Percentiles rank a stretch among this genome's conserved stretches.
These are phyloP conservation scores for Tarenaya hassleriana DNA, from an alignment of 345 rosid genomes.

Conservation along the genomic window DNA sequence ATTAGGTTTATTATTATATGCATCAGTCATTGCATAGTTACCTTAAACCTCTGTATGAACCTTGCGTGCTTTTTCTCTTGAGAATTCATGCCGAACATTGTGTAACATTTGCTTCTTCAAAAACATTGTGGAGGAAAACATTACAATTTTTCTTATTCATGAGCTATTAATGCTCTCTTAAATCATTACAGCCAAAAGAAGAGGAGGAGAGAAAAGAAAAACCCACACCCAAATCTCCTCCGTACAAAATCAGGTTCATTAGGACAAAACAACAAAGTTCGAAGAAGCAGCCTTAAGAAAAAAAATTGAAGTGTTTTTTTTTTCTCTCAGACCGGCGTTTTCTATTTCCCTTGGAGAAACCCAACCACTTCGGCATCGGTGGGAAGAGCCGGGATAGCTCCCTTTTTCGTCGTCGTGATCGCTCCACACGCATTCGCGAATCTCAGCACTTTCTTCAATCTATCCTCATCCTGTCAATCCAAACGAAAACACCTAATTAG, in stretches of 20 bases:
- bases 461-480: conserved; percentile 47
- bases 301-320: conserved; percentile 1
- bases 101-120: too few species aligned
- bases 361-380: conserved; percentile 39
- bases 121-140: too few species aligned
- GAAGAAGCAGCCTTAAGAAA: conserved; percentile 5
- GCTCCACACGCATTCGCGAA: conserved; percentile 95
- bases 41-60: too few species aligned
- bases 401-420: conserved; percentile 89
- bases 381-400: conserved; percentile 97
- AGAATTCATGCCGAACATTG: too few species aligned
- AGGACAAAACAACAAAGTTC: conserved; percentile 3
- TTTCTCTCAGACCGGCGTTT: too few species aligned
- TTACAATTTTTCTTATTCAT: background rate
- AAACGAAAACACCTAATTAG: background rate
- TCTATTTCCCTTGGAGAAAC: conserved; percentile 34
- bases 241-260: background rate
- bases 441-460: conserved; percentile 58
- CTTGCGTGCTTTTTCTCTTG: too few species aligned
- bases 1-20: too few species aligned
- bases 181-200: conserved; percentile 20
- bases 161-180: conserved; percentile 16
- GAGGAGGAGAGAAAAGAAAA: conserved; percentile 18
- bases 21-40: too few species aligned
- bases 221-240: background rate